These are phyloP conservation scores for Naganishia albida DNA, from an alignment of 1,284 basidiomycete genomes.

Conservation along the genomic window DNA sequence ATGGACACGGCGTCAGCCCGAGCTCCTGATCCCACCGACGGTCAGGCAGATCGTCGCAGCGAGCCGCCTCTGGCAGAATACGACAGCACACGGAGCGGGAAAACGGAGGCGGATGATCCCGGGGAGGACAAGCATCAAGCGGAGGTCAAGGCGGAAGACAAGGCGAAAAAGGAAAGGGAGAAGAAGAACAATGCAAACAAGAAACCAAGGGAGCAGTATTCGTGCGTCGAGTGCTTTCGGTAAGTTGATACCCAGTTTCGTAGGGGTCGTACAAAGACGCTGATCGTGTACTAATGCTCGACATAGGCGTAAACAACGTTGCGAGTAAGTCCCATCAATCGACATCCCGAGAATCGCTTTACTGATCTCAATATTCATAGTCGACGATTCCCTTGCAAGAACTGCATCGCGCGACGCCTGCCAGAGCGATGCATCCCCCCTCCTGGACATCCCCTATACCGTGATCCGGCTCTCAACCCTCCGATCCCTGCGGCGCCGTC, in stretches of 20 bases:
- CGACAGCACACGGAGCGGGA: not conserved
- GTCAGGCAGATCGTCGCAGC: not conserved
- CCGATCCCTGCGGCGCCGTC: not conserved
- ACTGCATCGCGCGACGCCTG: constrained; percentile 30
- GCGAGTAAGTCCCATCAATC: constrained; percentile 31
- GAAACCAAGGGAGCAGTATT: constrained; percentile 33
- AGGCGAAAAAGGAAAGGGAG: constrained; percentile 15
- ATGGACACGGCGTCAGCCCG: too few relatives aligned
- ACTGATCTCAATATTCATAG: not conserved
- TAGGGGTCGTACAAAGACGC: too few relatives aligned
- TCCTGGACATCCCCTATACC: constrained; percentile 21
- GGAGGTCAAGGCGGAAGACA: not conserved
- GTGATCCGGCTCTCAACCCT: constrained; percentile 10
- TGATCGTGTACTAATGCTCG: constrained; percentile 2
- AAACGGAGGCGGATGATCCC: not conserved
- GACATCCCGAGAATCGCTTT: not conserved
- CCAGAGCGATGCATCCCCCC: constrained; percentile 31
- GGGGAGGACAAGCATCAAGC: not conserved
- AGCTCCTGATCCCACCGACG: too few relatives aligned
- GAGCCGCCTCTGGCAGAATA: not conserved
- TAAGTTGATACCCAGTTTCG: too few relatives aligned
- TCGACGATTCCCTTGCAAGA: constrained; percentile 30
- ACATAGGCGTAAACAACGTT: constrained; percentile 28
- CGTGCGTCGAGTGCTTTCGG: constrained; percentile 33
- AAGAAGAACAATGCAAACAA: constrained; percentile 18